These are phyloP conservation scores for Ceratocystis colombiana DNA, from an alignment of 2,329 filamentous ascomycete species.

Conservation along the genomic window DNA sequence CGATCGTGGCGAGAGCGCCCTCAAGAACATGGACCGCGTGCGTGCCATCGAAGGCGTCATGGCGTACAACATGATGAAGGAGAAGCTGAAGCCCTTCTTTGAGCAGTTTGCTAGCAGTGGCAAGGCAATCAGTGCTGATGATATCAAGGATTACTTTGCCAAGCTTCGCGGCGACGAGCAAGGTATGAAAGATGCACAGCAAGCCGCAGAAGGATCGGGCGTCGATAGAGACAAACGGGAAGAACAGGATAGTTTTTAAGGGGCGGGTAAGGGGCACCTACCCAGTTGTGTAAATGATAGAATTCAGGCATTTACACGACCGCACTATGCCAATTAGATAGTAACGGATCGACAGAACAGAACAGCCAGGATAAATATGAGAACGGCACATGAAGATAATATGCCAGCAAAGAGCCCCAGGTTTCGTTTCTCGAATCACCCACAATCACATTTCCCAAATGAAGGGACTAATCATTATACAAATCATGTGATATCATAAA, in stretches of 20 bases:
- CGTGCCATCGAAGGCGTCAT: slow-evolving; percentile 92
- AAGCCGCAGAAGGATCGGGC: slow-evolving; percentile 37
- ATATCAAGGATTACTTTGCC: slow-evolving; percentile 94
- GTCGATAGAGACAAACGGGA: slow-evolving; percentile 31
- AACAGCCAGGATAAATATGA: not conserved
- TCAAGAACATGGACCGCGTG: slow-evolving; percentile 86
- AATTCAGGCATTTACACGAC: not conserved
- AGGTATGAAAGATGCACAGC: slow-evolving; percentile 54
- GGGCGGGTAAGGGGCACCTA: no score
- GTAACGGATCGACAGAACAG: slow-evolving; percentile 11
- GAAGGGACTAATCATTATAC: not conserved
- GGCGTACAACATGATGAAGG: slow-evolving; percentile 94
- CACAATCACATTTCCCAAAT: not conserved
- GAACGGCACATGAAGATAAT: not conserved
- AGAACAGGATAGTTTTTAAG: slow-evolving; percentile 47
- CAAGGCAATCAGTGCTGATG: slow-evolving; percentile 77
- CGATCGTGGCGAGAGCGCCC: slow-evolving; percentile 82
- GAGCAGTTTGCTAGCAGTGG: slow-evolving; percentile 90
- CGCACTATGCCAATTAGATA: not conserved
- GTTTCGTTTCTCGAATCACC: not conserved
- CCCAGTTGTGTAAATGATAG: not conserved
- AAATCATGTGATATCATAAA: slow-evolving; percentile 15
- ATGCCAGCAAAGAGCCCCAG: not conserved
- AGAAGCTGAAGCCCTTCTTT: slow-evolving; percentile 90
- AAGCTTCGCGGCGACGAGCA: slow-evolving; percentile 81